Base-by-base conservation (phyloP, 192 early-diverging fungal genomes). In the Entophlyctis helioformis region DNA sequence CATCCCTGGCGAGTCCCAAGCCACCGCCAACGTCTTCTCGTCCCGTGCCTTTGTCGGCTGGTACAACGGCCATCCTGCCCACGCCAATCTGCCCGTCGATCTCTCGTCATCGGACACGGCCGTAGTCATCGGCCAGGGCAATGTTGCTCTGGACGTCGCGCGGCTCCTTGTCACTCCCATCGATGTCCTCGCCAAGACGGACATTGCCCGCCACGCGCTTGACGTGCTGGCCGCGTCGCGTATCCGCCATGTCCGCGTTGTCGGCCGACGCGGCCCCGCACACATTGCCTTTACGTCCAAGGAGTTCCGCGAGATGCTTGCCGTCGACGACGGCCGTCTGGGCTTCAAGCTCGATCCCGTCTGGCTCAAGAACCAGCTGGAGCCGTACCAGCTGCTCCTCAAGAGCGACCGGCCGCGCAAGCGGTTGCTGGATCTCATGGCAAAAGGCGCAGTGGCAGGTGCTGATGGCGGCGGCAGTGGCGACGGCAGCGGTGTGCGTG, bases 221-320 rank as follows among this genome's bases (percentile, higher is more conserved):
- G 74, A 74, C 22, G 58, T 53, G 2, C 54, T 94, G 39, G 50
- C 71, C 6, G 65, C 70, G 39, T 89, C 82, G 57, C 54, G 56
- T 5, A 69, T 98, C 23, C 63, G 74, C n/a, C 78, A 86, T 60
- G 90, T 98, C 10, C 79, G 83, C 43, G 57, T 98, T 33, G 67
- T 96, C 18, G 92, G 86, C 1, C 68, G 95, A 11, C 79, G 95
- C n/a, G 95, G 95, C 0, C 91, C 90, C 0, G 48, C 89, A 13
- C 88, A 98, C 77, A 68, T 71, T 24, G 68, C 89, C 13, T 94
- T 98, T 59, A 98, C 95, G 0, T 71, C 91, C 13, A 98, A 98
- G 57, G 95, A 98, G 43, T 66, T 98, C 15, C 81, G 95, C 11
- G 95, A 98, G 53, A 88, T 94, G 83, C 71, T 87, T 35, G 62